phyloP scores from a whole-genome alignment of 139 green algal species.

The Chlorella sp. region DNA sequence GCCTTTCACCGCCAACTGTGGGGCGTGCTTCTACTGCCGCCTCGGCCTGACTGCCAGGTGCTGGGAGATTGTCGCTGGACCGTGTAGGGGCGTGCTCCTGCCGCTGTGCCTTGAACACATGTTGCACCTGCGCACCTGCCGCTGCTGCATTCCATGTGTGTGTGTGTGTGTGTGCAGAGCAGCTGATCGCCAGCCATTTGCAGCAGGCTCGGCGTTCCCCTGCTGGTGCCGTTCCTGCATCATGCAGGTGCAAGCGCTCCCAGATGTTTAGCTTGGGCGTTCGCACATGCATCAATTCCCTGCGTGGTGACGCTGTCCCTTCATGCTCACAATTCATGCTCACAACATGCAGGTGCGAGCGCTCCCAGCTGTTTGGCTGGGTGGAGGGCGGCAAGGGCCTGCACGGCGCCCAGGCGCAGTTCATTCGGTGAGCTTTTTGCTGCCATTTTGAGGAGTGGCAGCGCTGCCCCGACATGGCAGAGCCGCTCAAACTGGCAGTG shows the following conservation, averaged over 20 bases:
- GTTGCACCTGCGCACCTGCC: too few relatives aligned
- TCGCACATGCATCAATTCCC: too few relatives aligned
- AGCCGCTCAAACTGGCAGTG: too few relatives aligned
- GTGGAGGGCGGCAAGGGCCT: conserved; percentile 49
- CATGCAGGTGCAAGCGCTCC: conserved; percentile 34
- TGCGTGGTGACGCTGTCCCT: too few relatives aligned
- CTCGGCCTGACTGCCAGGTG: conserved; percentile 49
- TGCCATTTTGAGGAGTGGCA: too few relatives aligned
- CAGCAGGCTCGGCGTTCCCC: too few relatives aligned
- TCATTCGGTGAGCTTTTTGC: conserved; percentile 18
- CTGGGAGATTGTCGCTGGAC: background rate
- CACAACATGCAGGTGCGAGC: conserved; percentile 17
- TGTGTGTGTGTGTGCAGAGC: too few relatives aligned
- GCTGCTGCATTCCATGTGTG: too few relatives aligned
- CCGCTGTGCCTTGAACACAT: background rate
- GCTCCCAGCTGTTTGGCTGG: conserved; percentile 61
- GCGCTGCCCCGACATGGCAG: too few relatives aligned
- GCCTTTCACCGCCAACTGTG: conserved; percentile 66
- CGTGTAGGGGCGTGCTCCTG: background rate
- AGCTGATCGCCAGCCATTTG: too few relatives aligned
- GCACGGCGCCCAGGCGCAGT: conserved; percentile 70
- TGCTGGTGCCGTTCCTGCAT: too few relatives aligned
- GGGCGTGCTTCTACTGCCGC: conserved; percentile 63
- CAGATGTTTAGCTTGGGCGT: conserved; percentile 63
- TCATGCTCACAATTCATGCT: too few relatives aligned